Conservation (phyloP, 2,329 filamentous ascomycete species). For the Chaetomium globosum region DNA sequence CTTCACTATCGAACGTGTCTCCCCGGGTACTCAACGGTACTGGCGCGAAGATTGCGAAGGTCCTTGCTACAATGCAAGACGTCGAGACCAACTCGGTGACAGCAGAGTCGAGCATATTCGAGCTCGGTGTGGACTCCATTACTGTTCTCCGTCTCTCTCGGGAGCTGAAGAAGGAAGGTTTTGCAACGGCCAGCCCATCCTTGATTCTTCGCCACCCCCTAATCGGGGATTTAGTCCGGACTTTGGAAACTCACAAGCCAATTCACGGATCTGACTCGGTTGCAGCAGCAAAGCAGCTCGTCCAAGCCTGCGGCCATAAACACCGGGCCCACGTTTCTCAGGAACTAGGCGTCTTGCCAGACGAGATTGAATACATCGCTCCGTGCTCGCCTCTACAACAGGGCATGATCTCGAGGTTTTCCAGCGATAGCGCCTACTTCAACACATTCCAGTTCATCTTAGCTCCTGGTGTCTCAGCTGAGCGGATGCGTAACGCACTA, state of each 20-base stretch:
- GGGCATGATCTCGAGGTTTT: constrained; percentile 73
- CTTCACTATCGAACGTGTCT: constrained; percentile 48
- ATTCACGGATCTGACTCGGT: constrained; percentile 35
- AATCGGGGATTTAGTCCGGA: constrained; percentile 51
- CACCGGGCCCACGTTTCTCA: constrained; percentile 57
- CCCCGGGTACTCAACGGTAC: constrained; percentile 38
- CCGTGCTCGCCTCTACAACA: constrained; percentile 87
- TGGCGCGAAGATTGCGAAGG: constrained; percentile 53
- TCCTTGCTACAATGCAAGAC: constrained; percentile 58
- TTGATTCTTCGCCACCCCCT: constrained; percentile 66
- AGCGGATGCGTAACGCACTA: constrained; percentile 61
- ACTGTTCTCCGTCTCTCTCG: constrained; percentile 72
- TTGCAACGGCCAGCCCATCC: constrained; percentile 63
- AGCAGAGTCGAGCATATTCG: constrained; percentile 73
- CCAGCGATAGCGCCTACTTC: constrained; percentile 67
- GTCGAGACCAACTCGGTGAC: constrained; percentile 44
- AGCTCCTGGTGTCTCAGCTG: constrained; percentile 46
- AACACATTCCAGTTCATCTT: constrained; percentile 71
- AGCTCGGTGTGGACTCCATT: constrained; percentile 86
- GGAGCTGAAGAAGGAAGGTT: constrained; percentile 64
- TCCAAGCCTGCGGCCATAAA: constrained; percentile 66
- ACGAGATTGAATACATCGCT: constrained; percentile 69
- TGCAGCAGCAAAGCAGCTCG: constrained; percentile 59
- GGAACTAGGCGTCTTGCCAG: constrained; percentile 52
- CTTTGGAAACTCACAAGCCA: constrained; percentile 38